These are phyloP conservation scores for Wickerhamiella spandovensis DNA, from an alignment of 805 yeast genomes.

Conservation along the genomic window DNA sequence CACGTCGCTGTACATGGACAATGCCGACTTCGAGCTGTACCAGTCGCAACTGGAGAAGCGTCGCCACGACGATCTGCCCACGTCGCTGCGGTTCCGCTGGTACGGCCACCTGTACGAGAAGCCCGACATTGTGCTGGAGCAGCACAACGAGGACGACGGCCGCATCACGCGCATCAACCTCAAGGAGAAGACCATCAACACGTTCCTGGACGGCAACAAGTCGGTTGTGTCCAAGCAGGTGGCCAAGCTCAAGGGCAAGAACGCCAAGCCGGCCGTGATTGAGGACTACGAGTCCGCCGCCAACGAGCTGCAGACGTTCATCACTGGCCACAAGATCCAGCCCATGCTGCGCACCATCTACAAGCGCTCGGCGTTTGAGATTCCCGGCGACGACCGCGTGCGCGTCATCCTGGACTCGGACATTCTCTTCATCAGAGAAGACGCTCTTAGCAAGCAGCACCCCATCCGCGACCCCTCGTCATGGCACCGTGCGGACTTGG, in stretches of 20 bases:
- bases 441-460: slow-evolving; percentile 64
- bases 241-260: slow-evolving; percentile 49
- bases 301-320: slow-evolving; percentile 46
- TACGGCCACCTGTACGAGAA: slow-evolving; percentile 64
- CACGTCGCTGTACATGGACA: slow-evolving; percentile 81
- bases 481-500: slow-evolving; percentile 92
- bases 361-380: slow-evolving; percentile 91
- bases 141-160: slow-evolving; percentile 38
- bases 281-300: slow-evolving; percentile 42
- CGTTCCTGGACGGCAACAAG: slow-evolving; percentile 45
- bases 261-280: slow-evolving; percentile 39
- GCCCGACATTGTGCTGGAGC: slow-evolving; percentile 70
- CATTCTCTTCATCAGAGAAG: slow-evolving; percentile 78
- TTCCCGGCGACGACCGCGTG: slow-evolving; percentile 91
- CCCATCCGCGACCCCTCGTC: slow-evolving; percentile 79
- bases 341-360: slow-evolving; percentile 80
- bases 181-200: slow-evolving; percentile 72
- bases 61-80: slow-evolving; percentile 33
- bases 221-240: slow-evolving; percentile 37
- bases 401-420: slow-evolving; percentile 86
- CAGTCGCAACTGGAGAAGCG: slow-evolving; percentile 67
- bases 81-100: slow-evolving; percentile 83
- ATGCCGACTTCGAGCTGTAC: slow-evolving; percentile 67
- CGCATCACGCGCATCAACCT: slow-evolving; percentile 49
- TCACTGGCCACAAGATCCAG: slow-evolving; percentile 52